Evolutionary conservation across 768 basidiomycete genomes (phyloP).

Genomic region (Leccinum subgranulosum): DNA sequence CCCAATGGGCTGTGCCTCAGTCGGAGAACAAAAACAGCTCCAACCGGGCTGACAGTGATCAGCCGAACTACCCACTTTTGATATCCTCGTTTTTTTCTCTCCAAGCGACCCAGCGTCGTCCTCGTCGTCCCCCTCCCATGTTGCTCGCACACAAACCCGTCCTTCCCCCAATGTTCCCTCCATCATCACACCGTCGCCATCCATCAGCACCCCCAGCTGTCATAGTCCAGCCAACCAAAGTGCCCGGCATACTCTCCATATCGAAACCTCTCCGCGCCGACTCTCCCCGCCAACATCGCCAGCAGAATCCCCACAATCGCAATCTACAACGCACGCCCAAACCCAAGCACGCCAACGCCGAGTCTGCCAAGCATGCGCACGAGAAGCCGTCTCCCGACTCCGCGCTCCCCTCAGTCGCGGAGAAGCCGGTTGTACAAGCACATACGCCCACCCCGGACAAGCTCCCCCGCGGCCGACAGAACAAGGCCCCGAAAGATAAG

Average conservation of each 20-base stretch:
- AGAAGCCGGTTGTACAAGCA: constrained; percentile 25
- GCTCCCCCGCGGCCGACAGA: constrained; percentile 32
- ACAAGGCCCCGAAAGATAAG: constrained; percentile 44
- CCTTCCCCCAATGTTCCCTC: constrained; percentile 28
- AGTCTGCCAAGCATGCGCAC: constrained; percentile 1
- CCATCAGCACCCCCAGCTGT: constrained; percentile 69
- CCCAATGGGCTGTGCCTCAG: constrained; percentile 28
- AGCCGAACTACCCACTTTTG: constrained; percentile 26
- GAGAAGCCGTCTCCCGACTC: constrained; percentile 27
- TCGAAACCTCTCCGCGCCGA: constrained; percentile 49
- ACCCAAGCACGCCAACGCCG: constrained; percentile 25
- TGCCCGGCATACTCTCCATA: constrained; percentile 69
- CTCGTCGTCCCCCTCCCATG: constrained; percentile 24
- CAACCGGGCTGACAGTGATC: constrained; percentile 31
- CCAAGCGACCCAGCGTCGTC: background rate
- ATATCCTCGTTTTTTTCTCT: constrained; percentile 26
- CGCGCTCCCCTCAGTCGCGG: constrained; percentile 30
- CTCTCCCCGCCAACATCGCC: constrained; percentile 34
- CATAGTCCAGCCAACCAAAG: constrained; percentile 68
- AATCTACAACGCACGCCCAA: constrained; percentile 37
- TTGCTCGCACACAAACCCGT: constrained; percentile 41
- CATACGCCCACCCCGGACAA: constrained; percentile 26
- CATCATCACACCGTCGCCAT: constrained; percentile 52
- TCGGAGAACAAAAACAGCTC: constrained; percentile 35
- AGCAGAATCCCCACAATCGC: constrained; percentile 33